Conservation (phyloP, 1,139 yeast species). For the Casaregolazyma suthepensis region DNA sequence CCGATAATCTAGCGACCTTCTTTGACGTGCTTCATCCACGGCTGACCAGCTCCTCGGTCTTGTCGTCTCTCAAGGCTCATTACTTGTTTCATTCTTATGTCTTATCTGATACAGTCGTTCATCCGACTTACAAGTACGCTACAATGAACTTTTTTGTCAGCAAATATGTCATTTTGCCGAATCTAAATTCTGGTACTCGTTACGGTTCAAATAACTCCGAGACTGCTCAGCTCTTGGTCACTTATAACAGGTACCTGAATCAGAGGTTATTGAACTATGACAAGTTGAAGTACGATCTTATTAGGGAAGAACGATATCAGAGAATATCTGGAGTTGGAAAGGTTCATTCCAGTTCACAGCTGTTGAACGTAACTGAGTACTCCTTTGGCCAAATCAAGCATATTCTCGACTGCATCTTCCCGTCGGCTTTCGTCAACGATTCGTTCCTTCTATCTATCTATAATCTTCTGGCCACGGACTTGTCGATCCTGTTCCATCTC, state of each 20-base stretch:
- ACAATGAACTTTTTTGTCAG: constrained; percentile 9
- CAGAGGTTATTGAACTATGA: constrained; percentile 21
- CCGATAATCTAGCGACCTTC: constrained; percentile 10
- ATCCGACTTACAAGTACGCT: constrained; percentile 9
- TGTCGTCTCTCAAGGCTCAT: constrained; percentile 21
- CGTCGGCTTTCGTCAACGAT: constrained; percentile 16
- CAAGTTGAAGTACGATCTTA: constrained; percentile 19
- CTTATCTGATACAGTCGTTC: constrained; percentile 18
- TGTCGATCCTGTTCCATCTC: constrained; percentile 22
- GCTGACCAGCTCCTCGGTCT: constrained; percentile 8
- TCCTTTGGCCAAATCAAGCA: constrained; percentile 20
- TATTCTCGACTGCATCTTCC: constrained; percentile 23
- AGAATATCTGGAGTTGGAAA: not conserved
- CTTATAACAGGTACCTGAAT: constrained; percentile 23
- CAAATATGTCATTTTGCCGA: constrained; percentile 9
- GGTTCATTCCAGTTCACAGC: constrained; percentile 12
- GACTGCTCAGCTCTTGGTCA: constrained; percentile 16
- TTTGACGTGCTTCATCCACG: constrained; percentile 16
- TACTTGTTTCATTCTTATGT: constrained; percentile 21
- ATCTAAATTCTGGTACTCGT: constrained; percentile 1
- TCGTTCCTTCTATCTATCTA: constrained; percentile 20
- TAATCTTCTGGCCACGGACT: constrained; percentile 21
- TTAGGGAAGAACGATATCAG: constrained; percentile 20
- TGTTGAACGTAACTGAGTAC: constrained; percentile 23
- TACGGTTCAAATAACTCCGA: constrained; percentile 11